These are phyloP conservation scores for Ceratobasidium sp. DNA, from an alignment of 1,284 basidiomycete genomes.

Conservation along the genomic window DNA sequence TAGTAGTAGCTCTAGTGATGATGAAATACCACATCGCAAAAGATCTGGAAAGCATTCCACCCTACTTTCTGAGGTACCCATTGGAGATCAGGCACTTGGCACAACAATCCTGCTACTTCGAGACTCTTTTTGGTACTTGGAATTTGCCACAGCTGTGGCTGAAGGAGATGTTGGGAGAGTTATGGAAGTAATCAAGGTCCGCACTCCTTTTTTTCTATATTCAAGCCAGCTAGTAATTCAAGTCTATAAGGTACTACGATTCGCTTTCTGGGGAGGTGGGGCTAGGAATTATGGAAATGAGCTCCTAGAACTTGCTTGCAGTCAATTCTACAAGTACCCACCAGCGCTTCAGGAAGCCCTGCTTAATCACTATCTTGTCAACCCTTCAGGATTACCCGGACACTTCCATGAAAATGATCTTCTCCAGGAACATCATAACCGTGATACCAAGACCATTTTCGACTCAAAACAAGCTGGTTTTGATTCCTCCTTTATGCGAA, in stretches of 20 bases:
- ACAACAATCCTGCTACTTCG: conserved; percentile 52
- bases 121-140: conserved; percentile 51
- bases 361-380: conserved; percentile 54
- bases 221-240: conserved; percentile 42
- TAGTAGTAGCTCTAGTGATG: no score
- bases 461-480: conserved; percentile 8
- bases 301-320: conserved; percentile 46
- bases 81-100: conserved; percentile 46
- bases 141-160: conserved; percentile 52
- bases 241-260: conserved; percentile 42
- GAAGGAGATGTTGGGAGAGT: conserved; percentile 51
- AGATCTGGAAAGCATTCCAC: no score
- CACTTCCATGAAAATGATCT: conserved; percentile 52
- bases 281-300: conserved; percentile 48
- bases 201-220: conserved; percentile 42
- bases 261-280: conserved; percentile 48
- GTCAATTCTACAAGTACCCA: conserved; percentile 46
- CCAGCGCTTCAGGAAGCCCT: conserved; percentile 45
- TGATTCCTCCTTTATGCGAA: neutral
- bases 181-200: conserved; percentile 50
- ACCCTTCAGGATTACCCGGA: conserved; percentile 50
- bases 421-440: conserved; percentile 55
- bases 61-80: no score
- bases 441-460: conserved; percentile 49
- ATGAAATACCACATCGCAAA: no score